phyloP scores from a whole-genome alignment of 202 grass and related monocot species.

The Cymbopogon flexuosus region DNA sequence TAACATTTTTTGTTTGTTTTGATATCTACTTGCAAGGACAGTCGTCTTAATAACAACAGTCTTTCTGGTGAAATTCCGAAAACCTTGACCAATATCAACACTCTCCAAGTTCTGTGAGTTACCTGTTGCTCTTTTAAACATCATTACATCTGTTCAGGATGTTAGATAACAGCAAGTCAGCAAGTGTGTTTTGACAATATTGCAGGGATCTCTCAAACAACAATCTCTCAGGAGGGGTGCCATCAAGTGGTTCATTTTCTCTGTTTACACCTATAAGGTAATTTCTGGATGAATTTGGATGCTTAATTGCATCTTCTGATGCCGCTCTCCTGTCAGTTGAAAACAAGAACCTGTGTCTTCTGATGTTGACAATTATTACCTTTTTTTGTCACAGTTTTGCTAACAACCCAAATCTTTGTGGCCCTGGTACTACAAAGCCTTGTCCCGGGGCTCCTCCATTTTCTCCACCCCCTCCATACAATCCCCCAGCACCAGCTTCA shows the following conservation, averaged over 20 bases:
- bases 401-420: conserved; percentile 72
- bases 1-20: conserved; percentile 29
- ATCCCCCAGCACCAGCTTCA: conserved; percentile 31
- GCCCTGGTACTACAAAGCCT: conserved; percentile 53
- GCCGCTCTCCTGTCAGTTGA: background rate
- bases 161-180: conserved; percentile 9
- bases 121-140: background rate
- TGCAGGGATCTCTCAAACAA: conserved; percentile 89
- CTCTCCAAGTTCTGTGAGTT: conserved; percentile 98
- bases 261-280: conserved; percentile 96
- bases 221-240: conserved; percentile 65
- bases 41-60: conserved; percentile 95
- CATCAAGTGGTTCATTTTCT: conserved; percentile 79
- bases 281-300: conserved; percentile 23
- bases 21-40: conserved; percentile 55
- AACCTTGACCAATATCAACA: conserved; percentile 51
- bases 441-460: conserved; percentile 74
- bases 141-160: conserved; percentile 1
- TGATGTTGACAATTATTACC: conserved; percentile 2
- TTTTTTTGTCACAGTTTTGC: conserved; percentile 59
- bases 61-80: conserved; percentile 58
- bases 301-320: conserved; percentile 13
- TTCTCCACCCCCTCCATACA: conserved; percentile 76
- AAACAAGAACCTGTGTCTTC: background rate
- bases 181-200: conserved; percentile 21